Evolutionary conservation across 2,329 filamentous ascomycete genomes (phyloP).

Genomic region (Teratosphaeria zuluensis): DNA sequence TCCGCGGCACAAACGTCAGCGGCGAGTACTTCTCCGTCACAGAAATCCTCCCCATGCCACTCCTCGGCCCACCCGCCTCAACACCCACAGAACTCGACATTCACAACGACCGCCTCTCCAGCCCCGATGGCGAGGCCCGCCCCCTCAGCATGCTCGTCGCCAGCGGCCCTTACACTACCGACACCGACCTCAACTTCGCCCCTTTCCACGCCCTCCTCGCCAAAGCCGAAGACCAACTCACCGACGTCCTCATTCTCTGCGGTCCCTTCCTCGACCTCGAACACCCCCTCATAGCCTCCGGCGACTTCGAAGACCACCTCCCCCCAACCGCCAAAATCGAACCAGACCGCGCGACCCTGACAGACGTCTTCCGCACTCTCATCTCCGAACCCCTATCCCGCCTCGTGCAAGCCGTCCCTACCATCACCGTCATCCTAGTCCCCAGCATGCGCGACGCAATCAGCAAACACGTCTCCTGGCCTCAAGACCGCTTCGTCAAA

Average conservation of each 20-base stretch:
- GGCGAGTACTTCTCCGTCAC: conserved; percentile 73
- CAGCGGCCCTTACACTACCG: conserved; percentile 82
- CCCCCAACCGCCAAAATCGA: conserved; percentile 29
- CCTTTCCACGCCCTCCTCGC: conserved; percentile 73
- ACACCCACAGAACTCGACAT: conserved; percentile 53
- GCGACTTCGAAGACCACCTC: conserved; percentile 34
- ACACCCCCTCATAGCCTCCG: conserved; percentile 69
- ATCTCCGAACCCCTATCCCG: conserved; percentile 64
- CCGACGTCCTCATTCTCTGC: conserved; percentile 68
- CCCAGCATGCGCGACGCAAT: conserved; percentile 78
- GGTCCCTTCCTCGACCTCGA: conserved; percentile 89
- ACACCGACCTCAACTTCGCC: conserved; percentile 85
- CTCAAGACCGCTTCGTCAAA: conserved; percentile 59
- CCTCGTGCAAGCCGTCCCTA: conserved; percentile 61
- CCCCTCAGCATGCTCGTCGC: conserved; percentile 71
- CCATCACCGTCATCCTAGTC: conserved; percentile 69
- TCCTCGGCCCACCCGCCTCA: conserved; percentile 66
- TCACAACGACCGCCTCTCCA: conserved; percentile 59
- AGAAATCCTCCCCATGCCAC: conserved; percentile 64
- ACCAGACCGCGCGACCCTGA: conserved; percentile 68
- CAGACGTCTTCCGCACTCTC: conserved; percentile 72
- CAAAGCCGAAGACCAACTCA: conserved; percentile 62
- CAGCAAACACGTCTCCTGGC: conserved; percentile 78
- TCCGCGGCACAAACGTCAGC: conserved; percentile 77
- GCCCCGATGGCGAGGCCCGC: conserved; percentile 48